Evolutionary conservation across 129 eudicot species (phyloP).

Genomic region (Artemisia annua): DNA sequence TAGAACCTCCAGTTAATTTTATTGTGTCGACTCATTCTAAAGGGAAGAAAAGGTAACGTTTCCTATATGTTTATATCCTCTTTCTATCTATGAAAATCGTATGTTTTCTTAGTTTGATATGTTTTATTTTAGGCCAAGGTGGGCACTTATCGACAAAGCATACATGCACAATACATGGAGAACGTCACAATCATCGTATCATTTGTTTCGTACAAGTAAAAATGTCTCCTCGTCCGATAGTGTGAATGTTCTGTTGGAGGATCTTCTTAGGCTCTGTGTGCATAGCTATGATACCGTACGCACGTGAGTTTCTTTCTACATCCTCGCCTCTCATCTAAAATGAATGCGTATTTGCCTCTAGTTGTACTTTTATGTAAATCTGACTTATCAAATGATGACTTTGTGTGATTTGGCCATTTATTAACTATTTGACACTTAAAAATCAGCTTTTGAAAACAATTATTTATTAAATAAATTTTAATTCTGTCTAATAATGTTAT

Average conservation of each 20-base stretch:
- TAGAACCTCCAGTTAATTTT: constrained; percentile 87
- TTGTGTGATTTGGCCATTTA: no score
- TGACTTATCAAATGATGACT: no score
- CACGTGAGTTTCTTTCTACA: constrained; percentile 53
- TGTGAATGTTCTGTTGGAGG: constrained; percentile 61
- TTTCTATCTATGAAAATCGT: background rate
- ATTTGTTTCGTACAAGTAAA: constrained; percentile 70
- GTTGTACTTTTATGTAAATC: no score
- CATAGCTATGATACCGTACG: constrained; percentile 97
- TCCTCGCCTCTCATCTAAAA: background rate
- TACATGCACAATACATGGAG: constrained; percentile 98
- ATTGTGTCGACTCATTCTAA: constrained; percentile 64
- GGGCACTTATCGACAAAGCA: constrained; percentile 96
- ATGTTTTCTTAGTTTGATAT: constrained; percentile 3
- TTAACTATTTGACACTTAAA: no score
- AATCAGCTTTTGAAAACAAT: no score
- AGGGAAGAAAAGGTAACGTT: constrained; percentile 75
- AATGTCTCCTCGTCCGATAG: constrained; percentile 61
- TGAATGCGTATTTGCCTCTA: no score
- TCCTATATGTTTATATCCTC: background rate
- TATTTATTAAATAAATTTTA: no score
- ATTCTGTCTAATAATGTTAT: no score
- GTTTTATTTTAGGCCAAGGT: constrained; percentile 64
- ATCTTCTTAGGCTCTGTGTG: constrained; percentile 79
- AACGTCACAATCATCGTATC: constrained; percentile 87